These are phyloP conservation scores for Chenopodium formosanum DNA, from an alignment of 148 eudicot genomes.

Conservation along the genomic window DNA sequence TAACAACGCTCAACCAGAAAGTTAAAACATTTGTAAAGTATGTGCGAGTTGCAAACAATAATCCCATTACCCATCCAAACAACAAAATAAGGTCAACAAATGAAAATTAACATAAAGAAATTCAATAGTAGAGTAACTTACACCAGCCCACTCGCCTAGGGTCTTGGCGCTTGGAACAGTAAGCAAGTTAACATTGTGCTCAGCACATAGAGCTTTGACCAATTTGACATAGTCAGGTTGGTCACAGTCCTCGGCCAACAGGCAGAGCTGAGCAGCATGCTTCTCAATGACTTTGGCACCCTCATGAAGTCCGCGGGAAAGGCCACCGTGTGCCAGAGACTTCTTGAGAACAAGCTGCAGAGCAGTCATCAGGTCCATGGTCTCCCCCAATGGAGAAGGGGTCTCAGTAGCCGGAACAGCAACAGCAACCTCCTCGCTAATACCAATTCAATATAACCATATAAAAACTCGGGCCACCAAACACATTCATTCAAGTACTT, in stretches of 20 bases:
- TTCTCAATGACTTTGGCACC: conserved; percentile 48
- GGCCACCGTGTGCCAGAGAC: conserved; percentile 43
- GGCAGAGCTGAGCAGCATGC: conserved; percentile 46
- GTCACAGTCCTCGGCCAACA: conserved; percentile 49
- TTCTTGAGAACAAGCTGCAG: conserved; percentile 42
- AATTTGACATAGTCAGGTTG: conserved; percentile 41
- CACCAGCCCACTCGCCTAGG: conserved; percentile 46
- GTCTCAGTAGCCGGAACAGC: conserved; percentile 26
- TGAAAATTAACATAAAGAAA: too few species aligned
- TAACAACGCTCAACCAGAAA: too few species aligned
- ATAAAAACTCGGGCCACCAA: too few species aligned
- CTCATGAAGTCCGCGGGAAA: conserved; percentile 43
- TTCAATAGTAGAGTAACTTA: too few species aligned
- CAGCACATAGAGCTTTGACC: conserved; percentile 44
- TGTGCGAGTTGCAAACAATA: too few species aligned
- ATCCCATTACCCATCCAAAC: too few species aligned
- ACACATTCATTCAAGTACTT: too few species aligned
- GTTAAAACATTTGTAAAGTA: too few species aligned
- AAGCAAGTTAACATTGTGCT: conserved; percentile 41
- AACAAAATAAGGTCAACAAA: too few species aligned
- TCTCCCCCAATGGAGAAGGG: conserved; percentile 34
- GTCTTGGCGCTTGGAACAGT: conserved; percentile 45
- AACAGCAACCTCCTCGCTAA: background rate
- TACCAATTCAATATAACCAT: too few species aligned
- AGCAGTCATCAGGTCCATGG: conserved; percentile 45